Conservation (phyloP, 164 flowering plant genomes). For the Platanus orientalis region DNA sequence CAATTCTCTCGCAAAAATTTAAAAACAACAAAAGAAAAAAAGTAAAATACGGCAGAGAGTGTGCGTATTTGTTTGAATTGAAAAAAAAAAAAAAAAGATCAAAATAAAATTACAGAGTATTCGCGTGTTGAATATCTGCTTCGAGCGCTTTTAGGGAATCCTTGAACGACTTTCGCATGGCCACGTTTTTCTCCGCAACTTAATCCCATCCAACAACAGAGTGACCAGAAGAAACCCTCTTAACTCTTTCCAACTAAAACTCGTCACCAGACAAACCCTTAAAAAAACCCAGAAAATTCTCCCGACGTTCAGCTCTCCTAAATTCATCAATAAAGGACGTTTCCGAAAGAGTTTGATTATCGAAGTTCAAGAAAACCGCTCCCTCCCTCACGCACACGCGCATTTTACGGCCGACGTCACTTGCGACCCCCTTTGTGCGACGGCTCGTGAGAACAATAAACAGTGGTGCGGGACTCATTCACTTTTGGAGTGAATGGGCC, state of each 20-base stretch:
- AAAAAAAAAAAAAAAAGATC: not conserved
- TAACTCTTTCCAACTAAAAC: not conserved
- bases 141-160: conserved; percentile 83
- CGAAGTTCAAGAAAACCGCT: no score
- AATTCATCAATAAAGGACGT: no score
- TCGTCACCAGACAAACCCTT: not conserved
- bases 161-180: conserved; percentile 62
- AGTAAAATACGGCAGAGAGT: not conserved
- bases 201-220: conserved; percentile 21
- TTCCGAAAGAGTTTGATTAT: no score
- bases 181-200: conserved; percentile 10
- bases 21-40: no score
- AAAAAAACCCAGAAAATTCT: not conserved
- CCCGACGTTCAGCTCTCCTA: not conserved
- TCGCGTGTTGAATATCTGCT: conserved; percentile 87
- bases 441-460: no score
- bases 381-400: no score
- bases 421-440: no score
- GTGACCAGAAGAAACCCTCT: not conserved
- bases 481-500: no score
- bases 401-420: no score
- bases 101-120: conserved; percentile 52
- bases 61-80: no score
- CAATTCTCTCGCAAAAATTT: no score
- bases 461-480: no score